Conservation (phyloP, 2,329 filamentous ascomycete genomes). For the Aschersonia sp. region DNA sequence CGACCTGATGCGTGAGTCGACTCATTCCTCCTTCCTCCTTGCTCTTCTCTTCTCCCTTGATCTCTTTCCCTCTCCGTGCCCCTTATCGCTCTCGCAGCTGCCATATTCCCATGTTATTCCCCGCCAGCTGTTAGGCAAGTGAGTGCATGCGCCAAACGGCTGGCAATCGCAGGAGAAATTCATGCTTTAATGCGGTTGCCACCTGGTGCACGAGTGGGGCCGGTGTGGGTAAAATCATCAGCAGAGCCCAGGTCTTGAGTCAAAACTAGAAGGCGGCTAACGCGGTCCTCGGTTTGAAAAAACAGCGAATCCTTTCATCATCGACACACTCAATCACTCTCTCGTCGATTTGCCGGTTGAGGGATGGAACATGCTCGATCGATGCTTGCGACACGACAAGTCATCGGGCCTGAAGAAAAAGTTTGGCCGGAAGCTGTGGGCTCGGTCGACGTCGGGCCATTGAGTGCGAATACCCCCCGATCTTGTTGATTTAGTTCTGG, state of each 20-base stretch:
- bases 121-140: background rate
- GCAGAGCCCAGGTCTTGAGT: background rate
- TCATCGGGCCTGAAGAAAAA: background rate
- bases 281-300: background rate
- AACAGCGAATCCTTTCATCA: constrained; percentile 23
- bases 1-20: constrained; percentile 28
- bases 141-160: background rate
- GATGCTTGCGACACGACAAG: constrained; percentile 8
- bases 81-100: background rate
- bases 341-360: constrained; percentile 21
- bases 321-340: constrained; percentile 23
- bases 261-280: constrained; percentile 2
- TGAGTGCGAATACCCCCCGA: background rate
- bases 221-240: background rate
- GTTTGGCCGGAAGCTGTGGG: background rate
- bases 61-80: background rate
- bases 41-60: background rate
- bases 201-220: background rate
- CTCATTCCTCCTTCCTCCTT: background rate
- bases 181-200: background rate
- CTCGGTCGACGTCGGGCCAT: background rate
- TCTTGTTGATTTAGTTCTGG: constrained; percentile 27
- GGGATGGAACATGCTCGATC: constrained; percentile 20
- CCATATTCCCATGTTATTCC: background rate
- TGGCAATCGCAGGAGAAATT: background rate